Conservation (phyloP, 768 basidiomycete genomes). For the Tulasnella sp. region DNA sequence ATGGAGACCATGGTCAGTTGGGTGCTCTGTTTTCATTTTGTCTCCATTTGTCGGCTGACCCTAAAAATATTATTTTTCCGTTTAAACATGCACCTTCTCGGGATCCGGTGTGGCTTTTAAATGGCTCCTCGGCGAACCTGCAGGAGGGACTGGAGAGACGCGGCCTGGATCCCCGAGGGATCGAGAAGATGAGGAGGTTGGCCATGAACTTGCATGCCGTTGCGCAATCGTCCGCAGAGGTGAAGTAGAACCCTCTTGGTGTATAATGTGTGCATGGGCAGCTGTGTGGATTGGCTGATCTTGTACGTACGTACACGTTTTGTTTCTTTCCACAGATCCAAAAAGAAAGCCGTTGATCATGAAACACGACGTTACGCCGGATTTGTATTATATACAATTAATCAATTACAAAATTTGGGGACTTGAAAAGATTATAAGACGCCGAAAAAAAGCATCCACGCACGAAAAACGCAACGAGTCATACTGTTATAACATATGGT, state of each 20-base stretch:
- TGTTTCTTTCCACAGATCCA: background rate
- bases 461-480: background rate
- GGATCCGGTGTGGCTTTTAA: background rate
- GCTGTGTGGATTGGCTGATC: no score
- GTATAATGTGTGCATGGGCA: background rate
- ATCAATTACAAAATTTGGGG: background rate
- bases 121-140: background rate
- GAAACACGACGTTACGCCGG: no score
- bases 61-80: background rate
- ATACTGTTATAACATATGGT: background rate
- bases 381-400: background rate
- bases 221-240: background rate
- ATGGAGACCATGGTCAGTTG: slow-evolving; percentile 20
- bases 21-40: background rate
- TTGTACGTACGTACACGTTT: background rate
- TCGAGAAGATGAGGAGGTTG: slow-evolving; percentile 23
- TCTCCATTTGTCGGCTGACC: background rate
- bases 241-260: background rate
- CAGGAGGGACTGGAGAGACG: slow-evolving; percentile 23
- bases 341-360: background rate
- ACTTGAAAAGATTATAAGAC: background rate
- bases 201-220: slow-evolving; percentile 21
- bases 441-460: background rate
- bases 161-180: slow-evolving; percentile 19
- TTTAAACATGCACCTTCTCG: background rate